Conservation (phyloP, 805 yeast genomes). For the Candida easanensis region DNA sequence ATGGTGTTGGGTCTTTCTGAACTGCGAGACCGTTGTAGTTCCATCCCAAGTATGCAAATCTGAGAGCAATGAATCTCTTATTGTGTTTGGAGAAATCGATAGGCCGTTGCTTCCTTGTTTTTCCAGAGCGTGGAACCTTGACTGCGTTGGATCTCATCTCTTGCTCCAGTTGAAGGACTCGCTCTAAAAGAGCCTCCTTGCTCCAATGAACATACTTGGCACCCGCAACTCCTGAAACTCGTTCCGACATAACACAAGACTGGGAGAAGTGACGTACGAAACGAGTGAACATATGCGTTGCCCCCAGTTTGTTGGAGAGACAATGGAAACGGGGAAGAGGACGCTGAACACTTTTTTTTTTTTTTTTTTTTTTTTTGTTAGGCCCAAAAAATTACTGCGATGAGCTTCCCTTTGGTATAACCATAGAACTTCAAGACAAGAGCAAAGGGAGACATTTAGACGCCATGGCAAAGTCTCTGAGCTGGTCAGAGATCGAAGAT, state of each 20-base stretch:
- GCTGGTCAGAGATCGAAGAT: conserved; percentile 19
- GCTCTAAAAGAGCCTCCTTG: conserved; percentile 57
- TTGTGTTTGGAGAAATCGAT: conserved; percentile 66
- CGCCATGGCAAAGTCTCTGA: neutral
- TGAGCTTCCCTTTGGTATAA: neutral
- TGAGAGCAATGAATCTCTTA: conserved; percentile 71
- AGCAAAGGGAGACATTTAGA: neutral
- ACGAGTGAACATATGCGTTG: conserved; percentile 1
- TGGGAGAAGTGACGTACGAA: conserved; percentile 2
- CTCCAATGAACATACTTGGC: conserved; percentile 57
- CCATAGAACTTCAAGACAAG: neutral
- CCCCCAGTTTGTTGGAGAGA: neutral
- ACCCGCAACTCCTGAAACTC: neutral
- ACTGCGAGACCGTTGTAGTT: conserved; percentile 86
- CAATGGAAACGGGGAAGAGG: neutral
- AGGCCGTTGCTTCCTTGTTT: conserved; percentile 28
- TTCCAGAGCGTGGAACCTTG: conserved; percentile 5
- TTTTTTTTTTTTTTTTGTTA: neutral
- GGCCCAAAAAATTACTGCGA: neutral
- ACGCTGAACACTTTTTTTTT: neutral
- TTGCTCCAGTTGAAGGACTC: conserved; percentile 54
- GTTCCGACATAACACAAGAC: conserved; percentile 7
- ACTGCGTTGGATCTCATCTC: conserved; percentile 9
- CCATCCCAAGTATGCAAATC: conserved; percentile 93
- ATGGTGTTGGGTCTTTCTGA: conserved; percentile 70